phyloP scores from a whole-genome alignment of 768 basidiomycete species.

The Termitomyces sp. region DNA sequence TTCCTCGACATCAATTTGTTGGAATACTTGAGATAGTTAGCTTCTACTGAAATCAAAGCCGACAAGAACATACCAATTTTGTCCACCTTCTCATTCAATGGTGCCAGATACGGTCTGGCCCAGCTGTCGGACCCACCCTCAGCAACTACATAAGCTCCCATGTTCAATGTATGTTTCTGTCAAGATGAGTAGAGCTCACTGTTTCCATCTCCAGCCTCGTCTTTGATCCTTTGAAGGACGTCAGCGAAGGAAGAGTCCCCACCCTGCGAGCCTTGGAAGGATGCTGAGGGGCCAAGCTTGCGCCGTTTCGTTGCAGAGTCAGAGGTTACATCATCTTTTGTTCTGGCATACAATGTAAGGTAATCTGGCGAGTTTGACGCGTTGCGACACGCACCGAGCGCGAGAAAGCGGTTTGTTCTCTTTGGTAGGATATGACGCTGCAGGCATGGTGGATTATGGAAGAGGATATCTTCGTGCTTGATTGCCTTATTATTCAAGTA shows the following conservation, averaged over 20 bases:
- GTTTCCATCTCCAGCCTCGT: constrained; percentile 37
- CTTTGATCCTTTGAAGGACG: constrained; percentile 56
- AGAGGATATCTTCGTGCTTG: not conserved
- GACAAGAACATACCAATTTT: constrained; percentile 50
- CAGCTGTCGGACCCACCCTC: constrained; percentile 79
- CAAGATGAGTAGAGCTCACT: constrained; percentile 28
- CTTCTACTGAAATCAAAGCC: not conserved
- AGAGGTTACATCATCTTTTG: constrained; percentile 19
- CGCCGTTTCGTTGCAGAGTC: constrained; percentile 51
- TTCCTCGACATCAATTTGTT: constrained; percentile 91
- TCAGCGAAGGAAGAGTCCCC: constrained; percentile 55
- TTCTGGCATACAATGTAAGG: constrained; percentile 14
- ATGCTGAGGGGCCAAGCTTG: constrained; percentile 37
- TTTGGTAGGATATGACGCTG: constrained; percentile 15
- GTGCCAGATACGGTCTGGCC: constrained; percentile 56
- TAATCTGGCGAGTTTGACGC: constrained; percentile 15
- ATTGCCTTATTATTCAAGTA: too few relatives aligned
- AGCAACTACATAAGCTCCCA: constrained; percentile 36
- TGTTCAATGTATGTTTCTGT: not conserved
- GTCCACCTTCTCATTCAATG: constrained; percentile 57
- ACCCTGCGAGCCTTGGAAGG: constrained; percentile 34
- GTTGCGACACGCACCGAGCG: constrained; percentile 24
- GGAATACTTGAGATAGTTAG: constrained; percentile 59
- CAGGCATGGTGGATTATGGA: constrained; percentile 9
- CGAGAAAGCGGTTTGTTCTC: constrained; percentile 27